Base-by-base conservation (phyloP, 2,329 filamentous ascomycete species). In the Dactylellina leptospora region DNA sequence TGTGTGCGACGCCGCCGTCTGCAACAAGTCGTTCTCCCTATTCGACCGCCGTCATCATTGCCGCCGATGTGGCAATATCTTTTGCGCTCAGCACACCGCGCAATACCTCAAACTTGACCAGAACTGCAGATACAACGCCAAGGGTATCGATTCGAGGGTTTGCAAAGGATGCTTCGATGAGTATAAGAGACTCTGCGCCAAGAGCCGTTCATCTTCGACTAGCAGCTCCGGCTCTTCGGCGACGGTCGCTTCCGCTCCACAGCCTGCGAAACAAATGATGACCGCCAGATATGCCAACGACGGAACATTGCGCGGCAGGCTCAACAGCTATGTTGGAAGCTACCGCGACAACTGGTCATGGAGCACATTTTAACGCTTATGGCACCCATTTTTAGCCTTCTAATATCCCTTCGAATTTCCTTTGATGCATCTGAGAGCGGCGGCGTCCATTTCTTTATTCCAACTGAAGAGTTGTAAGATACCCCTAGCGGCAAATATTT, bases 311-410 rank as follows among this genome's bases (percentile, higher is more conserved):
- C 50, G 66, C 9, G 59, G 58, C 16, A 63, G 66, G 47, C 66
- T 76, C 11, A 75, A 75, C 23, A 77, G 76, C 38, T 77, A 76
- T 60, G 76, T 77, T 42, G 76, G 76, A 4, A 76, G 75, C 50
- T 76, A 76, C 40, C 76, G 75, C 36, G 73, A 76, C 47, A 76
- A 77, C 70, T 77, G 76, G 76, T 75, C 75, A 30, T 77, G 76
- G 76, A 75, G 74, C 56, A 77, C 76, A 40, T 77, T 77, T 56
- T 77, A 76, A 22, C 28, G 28, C 42, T 45, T 8, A 38, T 33
- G 9, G 33, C 30, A 40, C 16, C 16, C 25, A 33, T 55, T 38
- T 16, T 28, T 23, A 11, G 44, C 23, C 38, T 28, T 55, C 20
- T 36, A 23, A 33, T 45, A 13, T 63, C 30, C n/a, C 22, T 28